A percentile compares a stretch with the other conserved stretches of the same genome.
Evolutionary conservation across 2,329 filamentous ascomycete species (phyloP).

Genomic region (Fusarium brevicatenulatum): DNA sequence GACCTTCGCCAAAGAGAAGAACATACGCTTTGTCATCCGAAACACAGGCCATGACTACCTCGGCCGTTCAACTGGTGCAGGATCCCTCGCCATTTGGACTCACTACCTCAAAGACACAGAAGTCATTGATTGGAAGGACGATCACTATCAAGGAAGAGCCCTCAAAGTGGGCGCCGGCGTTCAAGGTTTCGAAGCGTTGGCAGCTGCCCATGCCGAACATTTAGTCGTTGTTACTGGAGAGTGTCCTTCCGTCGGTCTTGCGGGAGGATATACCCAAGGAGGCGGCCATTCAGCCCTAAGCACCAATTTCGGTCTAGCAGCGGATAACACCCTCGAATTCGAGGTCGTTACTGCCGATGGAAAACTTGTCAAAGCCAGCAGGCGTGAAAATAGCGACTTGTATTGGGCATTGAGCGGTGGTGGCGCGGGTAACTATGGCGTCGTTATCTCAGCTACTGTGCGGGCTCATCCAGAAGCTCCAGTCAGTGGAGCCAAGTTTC

Average conservation of each 20-base stretch:
- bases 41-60: constrained; percentile 65
- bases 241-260: constrained; percentile 63
- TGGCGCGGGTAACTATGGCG: constrained; percentile 67
- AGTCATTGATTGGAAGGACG: constrained; percentile 51
- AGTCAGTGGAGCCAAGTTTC: constrained; percentile 47
- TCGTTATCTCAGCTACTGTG: constrained; percentile 65
- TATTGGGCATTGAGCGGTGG: constrained; percentile 72
- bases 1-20: constrained; percentile 45
- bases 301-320: constrained; percentile 64
- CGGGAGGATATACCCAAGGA: constrained; percentile 70
- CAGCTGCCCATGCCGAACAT: constrained; percentile 56
- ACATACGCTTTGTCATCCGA: constrained; percentile 60
- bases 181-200: constrained; percentile 58
- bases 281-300: constrained; percentile 63
- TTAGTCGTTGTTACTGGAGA: constrained; percentile 65
- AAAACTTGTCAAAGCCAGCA: constrained; percentile 57
- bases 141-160: constrained; percentile 60
- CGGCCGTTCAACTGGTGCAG: constrained; percentile 67
- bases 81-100: constrained; percentile 54
- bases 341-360: constrained; percentile 65
- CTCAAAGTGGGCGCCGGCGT: constrained; percentile 66
- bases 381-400: constrained; percentile 61
- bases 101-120: constrained; percentile 55
- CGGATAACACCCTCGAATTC: constrained; percentile 67
- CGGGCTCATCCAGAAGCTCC: constrained; percentile 57